These are phyloP conservation scores for Podospora pseudoanserina DNA, from an alignment of 495 filamentous ascomycete species.

Conservation along the genomic window DNA sequence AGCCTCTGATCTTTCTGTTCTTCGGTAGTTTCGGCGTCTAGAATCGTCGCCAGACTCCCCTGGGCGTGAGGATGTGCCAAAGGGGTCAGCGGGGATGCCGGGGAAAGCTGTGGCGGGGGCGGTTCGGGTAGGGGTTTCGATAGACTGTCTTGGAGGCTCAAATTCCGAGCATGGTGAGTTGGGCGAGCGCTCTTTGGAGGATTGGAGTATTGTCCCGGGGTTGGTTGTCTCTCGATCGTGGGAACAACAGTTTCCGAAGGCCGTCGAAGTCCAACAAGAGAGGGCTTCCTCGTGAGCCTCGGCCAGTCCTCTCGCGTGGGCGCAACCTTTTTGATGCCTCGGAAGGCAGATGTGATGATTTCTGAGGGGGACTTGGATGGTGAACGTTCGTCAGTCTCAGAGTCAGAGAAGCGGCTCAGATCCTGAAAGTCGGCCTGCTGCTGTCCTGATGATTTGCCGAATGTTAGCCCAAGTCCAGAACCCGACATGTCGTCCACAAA, in stretches of 20 bases:
- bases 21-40: constrained; percentile 28
- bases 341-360: constrained; percentile 47
- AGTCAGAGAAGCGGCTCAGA: constrained; percentile 33
- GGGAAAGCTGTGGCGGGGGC: constrained; percentile 41
- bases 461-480: constrained; percentile 34
- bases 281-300: constrained; percentile 30
- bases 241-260: constrained; percentile 26
- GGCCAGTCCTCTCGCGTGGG: constrained; percentile 39
- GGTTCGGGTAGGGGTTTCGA: constrained; percentile 52
- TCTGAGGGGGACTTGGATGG: constrained; percentile 39
- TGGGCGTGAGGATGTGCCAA: constrained; percentile 19
- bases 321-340: constrained; percentile 47
- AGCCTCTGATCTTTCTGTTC: constrained; percentile 41
- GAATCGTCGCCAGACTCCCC: constrained; percentile 27
- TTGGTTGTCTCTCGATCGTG: constrained; percentile 22
- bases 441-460: constrained; percentile 27
- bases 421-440: constrained; percentile 24
- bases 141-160: constrained; percentile 49
- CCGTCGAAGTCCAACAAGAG: constrained; percentile 32
- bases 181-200: constrained; percentile 18
- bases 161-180: constrained; percentile 44
- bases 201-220: constrained; percentile 27
- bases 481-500: constrained; percentile 27
- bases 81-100: constrained; percentile 35
- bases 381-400: constrained; percentile 39